Evolutionary conservation across 129 eudicot genomes (phyloP).

Genomic region (Dittrichia graveolens): DNA sequence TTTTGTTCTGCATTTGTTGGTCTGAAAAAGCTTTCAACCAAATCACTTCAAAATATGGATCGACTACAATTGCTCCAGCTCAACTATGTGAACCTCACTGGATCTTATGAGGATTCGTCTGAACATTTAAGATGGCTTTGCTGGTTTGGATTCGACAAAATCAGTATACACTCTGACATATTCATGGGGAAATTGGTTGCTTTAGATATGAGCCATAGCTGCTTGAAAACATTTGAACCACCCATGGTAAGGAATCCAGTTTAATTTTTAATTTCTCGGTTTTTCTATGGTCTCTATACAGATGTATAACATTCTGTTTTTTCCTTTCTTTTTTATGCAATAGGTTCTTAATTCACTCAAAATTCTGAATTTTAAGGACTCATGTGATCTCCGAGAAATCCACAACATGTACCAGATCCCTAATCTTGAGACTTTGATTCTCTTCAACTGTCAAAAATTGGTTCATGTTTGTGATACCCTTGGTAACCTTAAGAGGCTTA

Average conservation of each 20-base stretch:
- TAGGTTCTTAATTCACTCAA: slow-evolving; percentile 8
- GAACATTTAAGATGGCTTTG: slow-evolving; percentile 37
- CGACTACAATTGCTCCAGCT: slow-evolving; percentile 33
- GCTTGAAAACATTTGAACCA: slow-evolving; percentile 28
- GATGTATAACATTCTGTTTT: too few relatives aligned
- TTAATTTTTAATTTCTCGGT: neutral
- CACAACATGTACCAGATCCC: neutral
- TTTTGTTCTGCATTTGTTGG: neutral
- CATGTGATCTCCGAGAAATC: neutral
- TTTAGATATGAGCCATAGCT: slow-evolving; percentile 33
- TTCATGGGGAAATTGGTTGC: slow-evolving; percentile 32
- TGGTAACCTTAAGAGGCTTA: neutral
- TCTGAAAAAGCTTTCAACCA: neutral
- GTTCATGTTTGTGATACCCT: neutral
- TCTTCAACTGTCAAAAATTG: slow-evolving; percentile 13
- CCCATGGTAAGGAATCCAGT: slow-evolving; percentile 12
- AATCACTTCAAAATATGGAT: slow-evolving; percentile 35
- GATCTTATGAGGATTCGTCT: slow-evolving; percentile 29
- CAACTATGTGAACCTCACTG: slow-evolving; percentile 22
- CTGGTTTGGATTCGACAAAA: slow-evolving; percentile 33
- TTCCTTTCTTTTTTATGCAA: neutral
- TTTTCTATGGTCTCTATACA: neutral
- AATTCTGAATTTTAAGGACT: slow-evolving; percentile 23
- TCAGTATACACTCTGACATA: slow-evolving; percentile 10
- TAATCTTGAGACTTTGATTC: slow-evolving; percentile 25